Percentiles rank a stretch among this genome's conserved stretches.
These are phyloP conservation scores for Rhinocladiella mackenziei DNA, from an alignment of 2,329 filamentous ascomycete genomes.

Conservation along the genomic window DNA sequence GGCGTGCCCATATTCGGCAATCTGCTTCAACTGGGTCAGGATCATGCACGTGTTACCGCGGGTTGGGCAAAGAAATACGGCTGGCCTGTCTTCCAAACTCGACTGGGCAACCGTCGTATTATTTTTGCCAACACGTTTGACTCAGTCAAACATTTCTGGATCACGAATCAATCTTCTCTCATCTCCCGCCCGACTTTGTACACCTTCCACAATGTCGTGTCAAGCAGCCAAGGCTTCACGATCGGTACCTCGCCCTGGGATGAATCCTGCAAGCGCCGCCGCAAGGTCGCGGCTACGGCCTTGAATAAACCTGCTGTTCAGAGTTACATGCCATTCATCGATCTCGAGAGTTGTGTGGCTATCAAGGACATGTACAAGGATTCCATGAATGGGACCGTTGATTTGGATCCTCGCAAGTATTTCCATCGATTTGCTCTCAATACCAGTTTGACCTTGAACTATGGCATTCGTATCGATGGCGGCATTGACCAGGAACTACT, in stretches of 20 bases:
- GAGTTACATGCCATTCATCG: conserved; percentile 77
- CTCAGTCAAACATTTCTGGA: conserved; percentile 68
- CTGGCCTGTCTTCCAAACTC: conserved; percentile 55
- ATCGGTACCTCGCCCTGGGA: conserved; percentile 84
- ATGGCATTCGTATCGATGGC: conserved; percentile 70
- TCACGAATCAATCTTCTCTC: conserved; percentile 71
- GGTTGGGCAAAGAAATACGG: conserved; percentile 60
- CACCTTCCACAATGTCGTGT: conserved; percentile 77
- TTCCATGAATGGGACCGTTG: conserved; percentile 55
- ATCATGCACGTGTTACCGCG: conserved; percentile 53
- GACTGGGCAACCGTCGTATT: conserved; percentile 52
- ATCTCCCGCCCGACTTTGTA: conserved; percentile 75
- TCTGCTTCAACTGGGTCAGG: conserved; percentile 56
- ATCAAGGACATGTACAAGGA: conserved; percentile 69
- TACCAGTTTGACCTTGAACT: conserved; percentile 72
- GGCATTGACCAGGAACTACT: conserved; percentile 64
- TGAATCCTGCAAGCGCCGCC: conserved; percentile 69
- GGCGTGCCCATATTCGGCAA: conserved; percentile 62
- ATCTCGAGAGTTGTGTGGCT: conserved; percentile 67
- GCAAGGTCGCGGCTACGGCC: conserved; percentile 74
- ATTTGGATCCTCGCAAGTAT: conserved; percentile 68
- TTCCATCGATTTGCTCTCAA: conserved; percentile 74
- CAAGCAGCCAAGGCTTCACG: conserved; percentile 71
- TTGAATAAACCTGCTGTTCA: conserved; percentile 72
- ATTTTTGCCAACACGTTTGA: conserved; percentile 77